Evolutionary conservation across 2,329 filamentous ascomycete species (phyloP).

Genomic region (Chrysoporthe deuterocubensis): DNA sequence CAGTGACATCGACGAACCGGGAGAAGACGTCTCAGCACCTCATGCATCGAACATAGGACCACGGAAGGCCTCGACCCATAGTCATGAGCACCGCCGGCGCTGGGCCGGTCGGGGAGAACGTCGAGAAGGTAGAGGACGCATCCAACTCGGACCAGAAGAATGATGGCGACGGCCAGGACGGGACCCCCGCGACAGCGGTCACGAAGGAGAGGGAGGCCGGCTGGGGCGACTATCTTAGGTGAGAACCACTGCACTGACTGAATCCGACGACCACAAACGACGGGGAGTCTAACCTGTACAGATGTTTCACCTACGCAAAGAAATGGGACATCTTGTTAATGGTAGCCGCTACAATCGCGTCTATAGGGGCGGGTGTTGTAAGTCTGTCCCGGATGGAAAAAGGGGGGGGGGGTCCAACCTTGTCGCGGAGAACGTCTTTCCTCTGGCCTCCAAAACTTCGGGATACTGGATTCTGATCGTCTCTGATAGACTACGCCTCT

Average conservation of each 20-base stretch:
- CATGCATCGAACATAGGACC: neutral
- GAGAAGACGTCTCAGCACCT: neutral
- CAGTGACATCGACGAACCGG: neutral
- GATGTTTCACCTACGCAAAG: conserved; percentile 57
- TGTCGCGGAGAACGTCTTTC: neutral
- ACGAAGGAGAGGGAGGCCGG: conserved; percentile 22
- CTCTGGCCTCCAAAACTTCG: neutral
- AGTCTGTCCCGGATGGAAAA: neutral
- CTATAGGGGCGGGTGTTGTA: conserved; percentile 53
- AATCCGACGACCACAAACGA: neutral
- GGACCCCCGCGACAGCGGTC: neutral
- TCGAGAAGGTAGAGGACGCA: conserved; percentile 5
- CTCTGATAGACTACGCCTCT: conserved; percentile 52
- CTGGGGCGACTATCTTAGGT: conserved; percentile 26
- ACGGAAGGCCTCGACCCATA: neutral
- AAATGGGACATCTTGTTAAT: conserved; percentile 56
- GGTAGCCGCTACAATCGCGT: conserved; percentile 50
- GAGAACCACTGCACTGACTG: neutral
- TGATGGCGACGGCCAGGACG: neutral
- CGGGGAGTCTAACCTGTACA: neutral
- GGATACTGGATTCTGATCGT: neutral
- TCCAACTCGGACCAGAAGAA: conserved; percentile 1
- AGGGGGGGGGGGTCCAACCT: no score
- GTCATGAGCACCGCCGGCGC: neutral
- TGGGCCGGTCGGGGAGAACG: neutral